Conservation (phyloP, 495 filamentous ascomycete genomes). For the Penicillium lagena region DNA sequence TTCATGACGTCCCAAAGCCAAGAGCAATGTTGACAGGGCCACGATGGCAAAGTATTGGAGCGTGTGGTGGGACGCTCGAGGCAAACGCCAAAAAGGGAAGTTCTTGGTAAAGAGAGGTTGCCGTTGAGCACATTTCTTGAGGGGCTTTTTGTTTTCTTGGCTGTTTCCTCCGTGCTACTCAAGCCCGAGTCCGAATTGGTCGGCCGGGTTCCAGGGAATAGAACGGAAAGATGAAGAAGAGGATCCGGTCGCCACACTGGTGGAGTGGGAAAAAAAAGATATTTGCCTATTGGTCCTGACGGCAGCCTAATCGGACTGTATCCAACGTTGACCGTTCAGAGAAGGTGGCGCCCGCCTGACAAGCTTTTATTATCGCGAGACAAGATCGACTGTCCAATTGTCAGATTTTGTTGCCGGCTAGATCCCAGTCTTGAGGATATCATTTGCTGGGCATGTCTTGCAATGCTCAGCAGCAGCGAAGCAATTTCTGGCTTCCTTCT, state of each 20-base stretch:
- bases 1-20: slow-evolving; percentile 11
- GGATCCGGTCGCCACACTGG: background rate
- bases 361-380: background rate
- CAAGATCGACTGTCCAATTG: slow-evolving; percentile 2
- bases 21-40: slow-evolving; percentile 11
- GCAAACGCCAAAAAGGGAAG: slow-evolving; percentile 17
- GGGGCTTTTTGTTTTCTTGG: slow-evolving; percentile 12
- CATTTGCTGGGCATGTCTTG: slow-evolving; percentile 2
- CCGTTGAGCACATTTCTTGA: slow-evolving; percentile 9
- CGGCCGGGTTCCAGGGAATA: background rate
- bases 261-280: slow-evolving; percentile 1
- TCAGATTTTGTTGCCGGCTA: background rate
- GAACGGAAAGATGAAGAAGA: background rate
- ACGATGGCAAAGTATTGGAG: background rate
- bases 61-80: background rate
- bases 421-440: slow-evolving; percentile 3
- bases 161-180: slow-evolving; percentile 10
- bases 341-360: slow-evolving; percentile 10
- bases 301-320: slow-evolving; percentile 5
- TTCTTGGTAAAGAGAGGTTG: slow-evolving; percentile 5
- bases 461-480: background rate
- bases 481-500: slow-evolving; percentile 1
- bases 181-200: slow-evolving; percentile 9
- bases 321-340: slow-evolving; percentile 6
- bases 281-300: background rate